Base-by-base conservation (phyloP, 169 alveolate species). In the Ichthyophthirius multifiliis region DNA sequence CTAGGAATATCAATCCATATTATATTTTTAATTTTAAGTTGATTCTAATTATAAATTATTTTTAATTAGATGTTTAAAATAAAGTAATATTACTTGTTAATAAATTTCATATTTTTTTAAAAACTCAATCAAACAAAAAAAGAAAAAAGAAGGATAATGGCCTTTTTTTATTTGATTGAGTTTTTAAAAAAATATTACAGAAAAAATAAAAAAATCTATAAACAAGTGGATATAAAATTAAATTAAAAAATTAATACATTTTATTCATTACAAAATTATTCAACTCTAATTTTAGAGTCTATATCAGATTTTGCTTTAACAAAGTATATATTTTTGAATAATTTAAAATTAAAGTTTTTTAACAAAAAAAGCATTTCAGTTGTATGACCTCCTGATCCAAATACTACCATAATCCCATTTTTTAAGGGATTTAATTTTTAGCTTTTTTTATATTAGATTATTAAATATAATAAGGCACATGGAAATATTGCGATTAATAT, bases 331-430 rank as follows among this genome's bases (percentile, higher is more conserved):
- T 9, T 47, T 32, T 67, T n/a, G 55, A 65, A 73, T 44, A 41
- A 39, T 48, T 46, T 41, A 43, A 81, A 81, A 48, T 81, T 43
- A 41, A 71, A 71, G 39, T 81, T 55, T 43, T 81, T 73, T 0
- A 81, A 48, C 0, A 55, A 43, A 45, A 62, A 30, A 4, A 81
- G 20, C 86, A 81, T 81, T 41, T 81, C 86, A 12, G 63, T 46
- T 23, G 86, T 81, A 71, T 81, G 86, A 16, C 86, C 86, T 27
- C 86, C 86, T 1, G 86, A 81, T n/a, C 86, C 86, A 71, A 81
- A 81, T 37, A 81, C 44, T 1, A 81, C 18, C 46, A 81, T 62
- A 45, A 81, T 81, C 12, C 62, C 46, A 18, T 67, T 67, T 41
- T 37, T 34, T 5, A 15, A 27, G 12, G 71, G 71, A 3, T 55